Conservation (phyloP, 495 filamentous ascomycete genomes). For the Talaromyces ruber region DNA sequence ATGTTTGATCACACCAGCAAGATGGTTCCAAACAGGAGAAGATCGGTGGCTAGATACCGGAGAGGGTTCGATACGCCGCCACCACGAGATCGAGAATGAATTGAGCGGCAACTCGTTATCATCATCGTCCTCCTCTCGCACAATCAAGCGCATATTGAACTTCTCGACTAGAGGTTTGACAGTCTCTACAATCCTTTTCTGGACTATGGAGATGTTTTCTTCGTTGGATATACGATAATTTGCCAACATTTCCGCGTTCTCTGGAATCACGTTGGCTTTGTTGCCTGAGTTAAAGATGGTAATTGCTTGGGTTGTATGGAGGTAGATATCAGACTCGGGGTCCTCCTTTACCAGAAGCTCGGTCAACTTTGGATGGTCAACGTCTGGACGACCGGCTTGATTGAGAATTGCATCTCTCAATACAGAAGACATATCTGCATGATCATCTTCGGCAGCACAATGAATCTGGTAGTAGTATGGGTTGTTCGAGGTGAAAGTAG, state of each 20-base stretch:
- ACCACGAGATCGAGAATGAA: too few species aligned
- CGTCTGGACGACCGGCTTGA: slow-evolving; percentile 4
- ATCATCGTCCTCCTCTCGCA: slow-evolving; percentile 19
- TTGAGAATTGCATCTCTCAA: too few species aligned
- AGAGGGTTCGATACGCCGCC: slow-evolving; percentile 27
- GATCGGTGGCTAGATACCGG: slow-evolving; percentile 45
- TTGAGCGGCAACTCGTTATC: slow-evolving; percentile 8
- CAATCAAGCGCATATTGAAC: slow-evolving; percentile 38
- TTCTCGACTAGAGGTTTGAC: slow-evolving; percentile 39
- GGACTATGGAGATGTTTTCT: slow-evolving; percentile 9
- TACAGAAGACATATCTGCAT: background rate
- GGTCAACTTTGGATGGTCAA: slow-evolving; percentile 5
- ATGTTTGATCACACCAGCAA: slow-evolving; percentile 25
- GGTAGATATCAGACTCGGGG: slow-evolving; percentile 6
- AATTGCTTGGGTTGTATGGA: slow-evolving; percentile 21
- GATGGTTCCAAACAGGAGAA: slow-evolving; percentile 39
- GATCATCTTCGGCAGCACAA: slow-evolving; percentile 10
- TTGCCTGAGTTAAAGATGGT: slow-evolving; percentile 48
- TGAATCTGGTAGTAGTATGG: slow-evolving; percentile 7
- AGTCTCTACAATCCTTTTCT: slow-evolving; percentile 32
- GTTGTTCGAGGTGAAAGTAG: slow-evolving; percentile 9
- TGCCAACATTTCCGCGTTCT: slow-evolving; percentile 39
- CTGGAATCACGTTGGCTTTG: slow-evolving; percentile 53
- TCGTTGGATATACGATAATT: slow-evolving; percentile 50
- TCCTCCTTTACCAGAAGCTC: background rate